These are phyloP conservation scores for Pochonia chlamydosporia DNA, from an alignment of 2,329 filamentous ascomycete species.

Conservation along the genomic window DNA sequence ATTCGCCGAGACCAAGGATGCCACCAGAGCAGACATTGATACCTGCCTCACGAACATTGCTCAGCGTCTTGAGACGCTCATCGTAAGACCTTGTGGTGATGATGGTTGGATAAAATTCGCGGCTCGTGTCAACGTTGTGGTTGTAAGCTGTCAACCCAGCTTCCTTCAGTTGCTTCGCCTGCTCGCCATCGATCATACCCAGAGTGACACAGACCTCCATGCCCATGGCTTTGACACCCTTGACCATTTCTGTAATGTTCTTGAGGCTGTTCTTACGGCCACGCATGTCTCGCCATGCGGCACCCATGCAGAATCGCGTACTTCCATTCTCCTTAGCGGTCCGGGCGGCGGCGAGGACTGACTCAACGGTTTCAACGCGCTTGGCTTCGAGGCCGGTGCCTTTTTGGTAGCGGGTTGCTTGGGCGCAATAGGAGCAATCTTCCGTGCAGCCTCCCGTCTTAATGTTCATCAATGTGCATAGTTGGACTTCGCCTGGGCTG, in stretches of 20 bases:
- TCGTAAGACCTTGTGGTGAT: conserved; percentile 86
- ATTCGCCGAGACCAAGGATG: conserved; percentile 80
- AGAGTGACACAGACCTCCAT: conserved; percentile 94
- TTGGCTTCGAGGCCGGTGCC: conserved; percentile 75
- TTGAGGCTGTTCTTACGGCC: conserved; percentile 77
- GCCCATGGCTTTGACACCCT: conserved; percentile 70
- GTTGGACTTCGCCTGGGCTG: conserved; percentile 75
- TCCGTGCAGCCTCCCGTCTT: conserved; percentile 90
- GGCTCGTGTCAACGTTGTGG: conserved; percentile 86
- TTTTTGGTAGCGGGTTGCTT: conserved; percentile 73
- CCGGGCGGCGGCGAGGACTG: conserved; percentile 71
- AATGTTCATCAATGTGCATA: conserved; percentile 95
- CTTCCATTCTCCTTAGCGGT: conserved; percentile 77
- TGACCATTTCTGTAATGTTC: conserved; percentile 83
- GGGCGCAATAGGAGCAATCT: conserved; percentile 89
- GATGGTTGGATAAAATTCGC: conserved; percentile 81
- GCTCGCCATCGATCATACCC: conserved; percentile 79
- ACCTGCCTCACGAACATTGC: conserved; percentile 76
- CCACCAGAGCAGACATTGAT: conserved; percentile 89
- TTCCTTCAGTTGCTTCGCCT: conserved; percentile 76
- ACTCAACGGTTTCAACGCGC: conserved; percentile 72
- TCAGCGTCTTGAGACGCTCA: conserved; percentile 74
- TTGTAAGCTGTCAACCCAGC: conserved; percentile 89
- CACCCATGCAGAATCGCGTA: conserved; percentile 92
- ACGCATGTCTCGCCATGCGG: conserved; percentile 90